Evolutionary conservation across 768 basidiomycete species (phyloP).

Genomic region (Suillus placidus): DNA sequence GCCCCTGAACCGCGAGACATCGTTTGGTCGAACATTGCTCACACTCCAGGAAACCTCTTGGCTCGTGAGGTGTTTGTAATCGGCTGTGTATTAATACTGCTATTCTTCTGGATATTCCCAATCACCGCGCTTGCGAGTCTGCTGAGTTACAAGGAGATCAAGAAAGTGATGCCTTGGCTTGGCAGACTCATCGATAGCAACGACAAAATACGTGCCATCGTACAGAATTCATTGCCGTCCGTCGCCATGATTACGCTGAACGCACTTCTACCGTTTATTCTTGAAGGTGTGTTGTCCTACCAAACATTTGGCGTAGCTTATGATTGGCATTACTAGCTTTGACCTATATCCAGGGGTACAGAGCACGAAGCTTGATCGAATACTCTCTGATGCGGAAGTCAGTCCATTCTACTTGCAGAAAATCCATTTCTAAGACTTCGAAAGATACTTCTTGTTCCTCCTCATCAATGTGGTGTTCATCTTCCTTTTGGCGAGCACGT

Average conservation of each 20-base stretch:
- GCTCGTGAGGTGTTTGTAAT: constrained; percentile 76
- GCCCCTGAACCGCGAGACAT: constrained; percentile 97
- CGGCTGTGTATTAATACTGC: constrained; percentile 65
- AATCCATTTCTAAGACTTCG: constrained; percentile 13
- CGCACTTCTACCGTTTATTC: constrained; percentile 81
- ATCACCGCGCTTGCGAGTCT: constrained; percentile 85
- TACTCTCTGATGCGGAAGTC: constrained; percentile 92
- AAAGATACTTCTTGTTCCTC: constrained; percentile 91
- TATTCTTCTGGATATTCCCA: constrained; percentile 93
- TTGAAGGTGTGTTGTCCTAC: constrained; percentile 64
- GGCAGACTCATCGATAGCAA: constrained; percentile 83
- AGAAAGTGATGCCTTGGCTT: constrained; percentile 87
- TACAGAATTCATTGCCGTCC: constrained; percentile 93
- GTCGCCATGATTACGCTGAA: constrained; percentile 91
- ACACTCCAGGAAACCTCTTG: constrained; percentile 57
- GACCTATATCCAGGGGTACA: constrained; percentile 89
- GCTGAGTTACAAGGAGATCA: constrained; percentile 92
- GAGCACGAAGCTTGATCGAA: constrained; percentile 90
- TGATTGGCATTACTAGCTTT: constrained; percentile 44
- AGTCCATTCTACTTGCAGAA: constrained; percentile 22
- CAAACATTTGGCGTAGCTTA: not conserved
- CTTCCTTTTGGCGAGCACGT: constrained; percentile 89
- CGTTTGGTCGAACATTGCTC: constrained; percentile 89
- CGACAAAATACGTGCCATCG: constrained; percentile 78
- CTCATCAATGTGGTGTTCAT: constrained; percentile 93